A percentile compares a stretch with the other conserved stretches of the same genome.
These are phyloP conservation scores for Rauvolfia tetraphylla DNA, from an alignment of 257 asterid species.

Conservation along the genomic window DNA sequence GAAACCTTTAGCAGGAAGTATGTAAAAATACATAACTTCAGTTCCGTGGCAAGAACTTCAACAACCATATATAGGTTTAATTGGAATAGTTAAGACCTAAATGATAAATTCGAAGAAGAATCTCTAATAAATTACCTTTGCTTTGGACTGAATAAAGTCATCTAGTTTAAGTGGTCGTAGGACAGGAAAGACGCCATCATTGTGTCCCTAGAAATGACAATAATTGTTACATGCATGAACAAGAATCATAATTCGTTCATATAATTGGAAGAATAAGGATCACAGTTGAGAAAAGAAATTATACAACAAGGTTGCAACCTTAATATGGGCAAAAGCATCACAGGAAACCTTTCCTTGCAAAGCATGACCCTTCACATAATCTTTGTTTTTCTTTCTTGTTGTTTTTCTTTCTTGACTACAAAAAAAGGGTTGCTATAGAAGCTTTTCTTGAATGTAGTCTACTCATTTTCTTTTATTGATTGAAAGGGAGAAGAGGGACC, in stretches of 20 bases:
- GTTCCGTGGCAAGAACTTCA: neutral
- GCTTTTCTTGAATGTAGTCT: neutral
- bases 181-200: constrained; percentile 32
- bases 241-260: neutral
- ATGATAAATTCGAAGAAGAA: neutral
- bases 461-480: neutral
- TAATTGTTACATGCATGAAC: neutral
- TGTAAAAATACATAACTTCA: neutral
- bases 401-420: neutral
- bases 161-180: constrained; percentile 66
- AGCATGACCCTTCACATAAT: neutral
- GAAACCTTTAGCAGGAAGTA: neutral
- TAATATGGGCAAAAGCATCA: neutral
- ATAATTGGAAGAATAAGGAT: neutral
- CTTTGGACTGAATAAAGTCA: constrained; percentile 71
- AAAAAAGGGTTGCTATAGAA: neutral
- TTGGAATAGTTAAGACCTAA: neutral
- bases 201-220: constrained; percentile 42
- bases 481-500: neutral
- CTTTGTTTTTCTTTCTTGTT: neutral
- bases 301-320: neutral
- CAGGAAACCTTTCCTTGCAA: neutral
- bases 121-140: constrained; percentile 58
- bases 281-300: neutral
- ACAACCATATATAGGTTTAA: neutral